Percentiles rank a stretch among this genome's conserved stretches.
These are phyloP conservation scores for Phialophora chinensis DNA, from an alignment of 2,329 filamentous ascomycete species.

Conservation along the genomic window DNA sequence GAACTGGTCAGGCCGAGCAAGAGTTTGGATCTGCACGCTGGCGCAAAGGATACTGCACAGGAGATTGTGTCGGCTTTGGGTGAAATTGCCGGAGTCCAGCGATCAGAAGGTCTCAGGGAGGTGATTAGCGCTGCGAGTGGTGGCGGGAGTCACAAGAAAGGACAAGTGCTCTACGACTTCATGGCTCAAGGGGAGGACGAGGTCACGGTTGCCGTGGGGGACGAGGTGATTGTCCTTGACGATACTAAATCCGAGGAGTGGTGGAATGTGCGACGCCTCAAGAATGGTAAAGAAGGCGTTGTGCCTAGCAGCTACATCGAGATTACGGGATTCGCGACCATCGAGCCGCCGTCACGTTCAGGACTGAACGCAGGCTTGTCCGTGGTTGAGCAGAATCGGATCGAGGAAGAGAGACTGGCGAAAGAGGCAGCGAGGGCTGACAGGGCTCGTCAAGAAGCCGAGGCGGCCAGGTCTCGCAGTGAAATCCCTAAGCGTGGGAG, in stretches of 20 bases:
- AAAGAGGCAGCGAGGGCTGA: conserved; percentile 75
- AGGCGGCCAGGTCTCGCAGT: conserved; percentile 43
- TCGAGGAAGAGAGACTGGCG: conserved; percentile 82
- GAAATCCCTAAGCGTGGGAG: conserved; percentile 78
- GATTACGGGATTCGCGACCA: conserved; percentile 70
- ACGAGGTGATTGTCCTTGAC: conserved; percentile 89
- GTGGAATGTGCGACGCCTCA: conserved; percentile 92
- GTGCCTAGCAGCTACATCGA: conserved; percentile 97
- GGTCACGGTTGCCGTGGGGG: conserved; percentile 85
- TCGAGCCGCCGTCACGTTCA: conserved; percentile 57
- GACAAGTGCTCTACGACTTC: conserved; percentile 90
- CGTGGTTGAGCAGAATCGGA: conserved; percentile 74
- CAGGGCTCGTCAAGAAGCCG: conserved; percentile 61
- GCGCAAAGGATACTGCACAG: conserved; percentile 93
- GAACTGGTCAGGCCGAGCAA: conserved; percentile 91
- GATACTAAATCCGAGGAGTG: conserved; percentile 94
- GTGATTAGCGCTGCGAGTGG: conserved; percentile 81
- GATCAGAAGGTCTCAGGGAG: conserved; percentile 80
- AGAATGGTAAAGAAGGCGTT: conserved; percentile 92
- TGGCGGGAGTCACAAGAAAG: conserved; percentile 72
- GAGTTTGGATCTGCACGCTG: conserved; percentile 95
- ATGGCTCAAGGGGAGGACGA: conserved; percentile 96
- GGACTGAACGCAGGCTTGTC: conserved; percentile 68
- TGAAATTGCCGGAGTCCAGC: conserved; percentile 83
- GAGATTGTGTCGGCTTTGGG: conserved; percentile 89